These are phyloP conservation scores for Lactarius akahatsu DNA, from an alignment of 768 basidiomycete genomes.

Conservation along the genomic window DNA sequence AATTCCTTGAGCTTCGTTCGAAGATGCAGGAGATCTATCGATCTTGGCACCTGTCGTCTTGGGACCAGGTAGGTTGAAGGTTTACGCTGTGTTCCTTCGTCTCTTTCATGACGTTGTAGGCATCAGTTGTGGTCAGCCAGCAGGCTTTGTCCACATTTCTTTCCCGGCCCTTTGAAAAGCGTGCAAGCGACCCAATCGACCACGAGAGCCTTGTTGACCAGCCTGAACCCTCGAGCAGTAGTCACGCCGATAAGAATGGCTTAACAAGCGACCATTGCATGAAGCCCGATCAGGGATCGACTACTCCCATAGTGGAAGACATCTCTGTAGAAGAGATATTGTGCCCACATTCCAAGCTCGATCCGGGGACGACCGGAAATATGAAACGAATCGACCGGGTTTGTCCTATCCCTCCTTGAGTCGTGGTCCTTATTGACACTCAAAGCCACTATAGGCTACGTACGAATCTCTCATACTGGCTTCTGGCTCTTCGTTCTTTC, in stretches of 20 bases:
- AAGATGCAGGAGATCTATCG: constrained; percentile 61
- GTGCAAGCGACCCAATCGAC: not conserved
- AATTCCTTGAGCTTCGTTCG: constrained; percentile 51
- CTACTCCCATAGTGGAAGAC: constrained; percentile 40
- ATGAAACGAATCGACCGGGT: constrained; percentile 73
- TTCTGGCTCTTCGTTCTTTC: constrained; percentile 45
- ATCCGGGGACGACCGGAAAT: constrained; percentile 55
- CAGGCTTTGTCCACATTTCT: constrained; percentile 53
- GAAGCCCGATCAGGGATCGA: not conserved
- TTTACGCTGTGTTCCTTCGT: not conserved
- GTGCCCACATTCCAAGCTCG: constrained; percentile 61
- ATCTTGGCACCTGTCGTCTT: constrained; percentile 54
- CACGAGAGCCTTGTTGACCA: constrained; percentile 1
- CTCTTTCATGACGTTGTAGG: constrained; percentile 37
- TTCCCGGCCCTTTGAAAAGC: constrained; percentile 18
- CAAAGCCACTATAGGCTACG: constrained; percentile 40
- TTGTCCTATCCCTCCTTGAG: constrained; percentile 23
- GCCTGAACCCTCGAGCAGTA: not conserved
- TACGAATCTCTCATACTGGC: constrained; percentile 42
- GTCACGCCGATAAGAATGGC: constrained; percentile 12
- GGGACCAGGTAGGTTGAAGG: constrained; percentile 45
- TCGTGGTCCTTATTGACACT: not conserved
- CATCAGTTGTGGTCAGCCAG: constrained; percentile 59
- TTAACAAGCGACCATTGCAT: not conserved
- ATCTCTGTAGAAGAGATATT: constrained; percentile 47